Evolutionary conservation across 768 basidiomycete species (phyloP).

Genomic region (Lactarius pseudohatsudake): DNA sequence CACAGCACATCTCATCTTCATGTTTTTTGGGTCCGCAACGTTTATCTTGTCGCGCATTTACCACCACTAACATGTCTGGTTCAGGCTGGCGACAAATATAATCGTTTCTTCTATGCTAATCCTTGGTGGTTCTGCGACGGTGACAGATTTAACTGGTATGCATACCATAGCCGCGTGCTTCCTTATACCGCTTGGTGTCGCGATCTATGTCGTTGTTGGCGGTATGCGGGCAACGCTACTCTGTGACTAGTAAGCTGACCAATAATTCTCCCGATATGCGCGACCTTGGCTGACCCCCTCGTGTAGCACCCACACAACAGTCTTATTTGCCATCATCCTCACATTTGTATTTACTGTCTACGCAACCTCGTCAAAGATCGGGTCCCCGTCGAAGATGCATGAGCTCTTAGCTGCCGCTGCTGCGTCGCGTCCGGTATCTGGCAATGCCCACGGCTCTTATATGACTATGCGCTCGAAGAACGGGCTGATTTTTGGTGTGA

Average conservation of each 20-base stretch:
- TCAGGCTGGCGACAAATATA: constrained; percentile 83
- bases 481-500: constrained; percentile 67
- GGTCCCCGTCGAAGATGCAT: constrained; percentile 76
- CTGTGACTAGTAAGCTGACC: constrained; percentile 71
- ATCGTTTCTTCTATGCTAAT: constrained; percentile 88
- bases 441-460: constrained; percentile 86
- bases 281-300: neutral
- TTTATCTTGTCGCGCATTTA: neutral
- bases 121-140: constrained; percentile 83
- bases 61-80: neutral
- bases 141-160: constrained; percentile 87
- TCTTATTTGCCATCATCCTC: constrained; percentile 86
- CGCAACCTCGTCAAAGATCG: constrained; percentile 75
- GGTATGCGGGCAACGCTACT: constrained; percentile 85
- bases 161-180: constrained; percentile 88
- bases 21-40: constrained; percentile 72
- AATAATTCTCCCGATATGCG: neutral
- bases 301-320: constrained; percentile 76
- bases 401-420: constrained; percentile 67
- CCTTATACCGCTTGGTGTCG: constrained; percentile 83
- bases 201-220: constrained; percentile 85
- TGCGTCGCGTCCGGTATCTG: constrained; percentile 55
- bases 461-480: constrained; percentile 57
- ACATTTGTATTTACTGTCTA: constrained; percentile 78
- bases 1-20: constrained; percentile 76